Base-by-base conservation (phyloP, 306 rosid genomes). In the Carpinus fangiana region DNA sequence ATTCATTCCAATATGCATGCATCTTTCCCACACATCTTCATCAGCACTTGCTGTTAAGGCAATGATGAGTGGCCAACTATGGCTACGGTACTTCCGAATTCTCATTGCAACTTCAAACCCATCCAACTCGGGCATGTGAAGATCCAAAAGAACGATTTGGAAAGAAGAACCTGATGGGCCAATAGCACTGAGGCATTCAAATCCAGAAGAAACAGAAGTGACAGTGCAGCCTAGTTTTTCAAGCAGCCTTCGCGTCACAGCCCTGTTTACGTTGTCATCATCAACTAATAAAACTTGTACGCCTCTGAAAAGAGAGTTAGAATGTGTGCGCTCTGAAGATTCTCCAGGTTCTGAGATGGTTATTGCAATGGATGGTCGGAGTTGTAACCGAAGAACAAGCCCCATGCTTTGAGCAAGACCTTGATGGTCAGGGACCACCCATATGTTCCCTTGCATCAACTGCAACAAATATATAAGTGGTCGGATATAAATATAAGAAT, bases 401-500 rank as follows among this genome's bases (percentile, higher is more conserved):
- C 93, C 88, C 98, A 96, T 96, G 87, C 92, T 89, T 84, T 90
- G 98, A 45, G 93, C 84, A 83, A 67, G 80, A 76, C 99, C 99
- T 79, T 90, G 93, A 76, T 90, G 66, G 70, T 88, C 85, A 12
- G 96, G 96, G 16, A 87, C 82, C 62, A 86, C 87, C 93, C 96
- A 83, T 80, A 96, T 90, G 82, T 91, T 96, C 74, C 99, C 99
- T 89, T 91, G 99, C 99, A 96, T 96, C 90, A 91, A 68, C 99
- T 96, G 94, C 84, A 67, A 41, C 83, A 82, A 82, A 81, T 26
- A 66, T 74, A 71, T 66, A 7, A 54, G 70, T 45, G 51, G 53
- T 48, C 65, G 78, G 65, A 73, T 47, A 73, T 48, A 83, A 68
- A 69, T 31, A 56, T 31, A 57, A 73, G 74, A 23, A 31, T 71